phyloP scores from a whole-genome alignment of 2,329 filamentous ascomycete genomes.

The Cryphonectria japonica region DNA sequence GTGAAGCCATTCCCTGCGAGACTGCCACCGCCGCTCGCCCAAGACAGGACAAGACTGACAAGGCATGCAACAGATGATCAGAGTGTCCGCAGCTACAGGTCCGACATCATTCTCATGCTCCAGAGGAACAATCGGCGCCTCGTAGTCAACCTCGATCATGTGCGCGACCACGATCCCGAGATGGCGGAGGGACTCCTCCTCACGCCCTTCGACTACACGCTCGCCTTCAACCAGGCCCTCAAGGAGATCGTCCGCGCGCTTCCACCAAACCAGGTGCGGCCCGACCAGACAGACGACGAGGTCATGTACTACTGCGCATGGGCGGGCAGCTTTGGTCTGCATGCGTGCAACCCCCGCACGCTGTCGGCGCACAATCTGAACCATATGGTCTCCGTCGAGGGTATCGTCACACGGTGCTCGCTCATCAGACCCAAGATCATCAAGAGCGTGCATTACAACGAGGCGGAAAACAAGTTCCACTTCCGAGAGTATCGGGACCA shows the following conservation, averaged over 20 bases:
- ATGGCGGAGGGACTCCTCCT: slow-evolving; percentile 79
- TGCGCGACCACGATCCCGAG: slow-evolving; percentile 83
- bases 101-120: slow-evolving; percentile 82
- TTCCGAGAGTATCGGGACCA: slow-evolving; percentile 93
- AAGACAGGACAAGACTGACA: slow-evolving; percentile 13
- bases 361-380: slow-evolving; percentile 89
- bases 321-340: slow-evolving; percentile 92
- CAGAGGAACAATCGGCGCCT: slow-evolving; percentile 68
- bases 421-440: slow-evolving; percentile 96
- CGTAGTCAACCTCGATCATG: slow-evolving; percentile 83
- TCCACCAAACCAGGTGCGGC: slow-evolving; percentile 64
- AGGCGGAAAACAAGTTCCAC: slow-evolving; percentile 82
- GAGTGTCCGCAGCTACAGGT: slow-evolving; percentile 74
- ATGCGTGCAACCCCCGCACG: slow-evolving; percentile 91
- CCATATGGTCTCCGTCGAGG: slow-evolving; percentile 95
- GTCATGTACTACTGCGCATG: slow-evolving; percentile 96
- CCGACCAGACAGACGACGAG: slow-evolving; percentile 77
- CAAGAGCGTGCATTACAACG: slow-evolving; percentile 96
- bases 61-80: slow-evolving; percentile 48
- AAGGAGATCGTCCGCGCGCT: slow-evolving; percentile 86
- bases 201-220: slow-evolving; percentile 83
- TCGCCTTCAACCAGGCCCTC: slow-evolving; percentile 88
- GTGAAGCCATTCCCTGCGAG: slow-evolving; percentile 36
- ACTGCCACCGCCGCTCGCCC: background rate
- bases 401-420: slow-evolving; percentile 95